Percentiles rank a stretch among this genome's conserved stretches.
These are phyloP conservation scores for Carpinus fangiana DNA, from an alignment of 306 rosid species.

Conservation along the genomic window DNA sequence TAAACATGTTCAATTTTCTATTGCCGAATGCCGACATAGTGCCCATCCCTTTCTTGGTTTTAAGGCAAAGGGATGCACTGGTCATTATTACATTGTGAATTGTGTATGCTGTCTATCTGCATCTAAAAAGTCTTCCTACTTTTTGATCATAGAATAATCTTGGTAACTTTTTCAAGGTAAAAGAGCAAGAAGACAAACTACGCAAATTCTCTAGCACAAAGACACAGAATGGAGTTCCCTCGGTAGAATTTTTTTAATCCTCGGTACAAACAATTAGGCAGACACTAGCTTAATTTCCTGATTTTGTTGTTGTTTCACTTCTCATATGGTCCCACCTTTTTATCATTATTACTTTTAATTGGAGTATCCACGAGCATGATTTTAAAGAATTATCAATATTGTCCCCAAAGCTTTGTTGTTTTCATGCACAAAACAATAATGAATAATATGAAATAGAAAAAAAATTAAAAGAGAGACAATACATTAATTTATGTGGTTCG, in stretches of 20 bases:
- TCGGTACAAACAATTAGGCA: conserved; percentile 27
- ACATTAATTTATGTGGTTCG: too few relatives aligned
- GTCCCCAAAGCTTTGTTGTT: too few relatives aligned
- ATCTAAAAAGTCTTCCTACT: conserved; percentile 35
- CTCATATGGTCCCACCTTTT: neutral
- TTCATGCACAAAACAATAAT: too few relatives aligned
- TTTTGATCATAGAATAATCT: conserved; percentile 30
- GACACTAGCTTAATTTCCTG: conserved; percentile 33
- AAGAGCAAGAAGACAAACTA: conserved; percentile 44
- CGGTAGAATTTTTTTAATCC: conserved; percentile 32
- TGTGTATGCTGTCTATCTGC: conserved; percentile 4
- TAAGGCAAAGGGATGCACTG: conserved; percentile 8
- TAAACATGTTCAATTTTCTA: neutral
- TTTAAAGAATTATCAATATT: too few relatives aligned
- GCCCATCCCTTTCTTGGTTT: neutral
- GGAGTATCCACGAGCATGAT: too few relatives aligned
- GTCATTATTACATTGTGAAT: conserved; percentile 16
- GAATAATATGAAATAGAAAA: too few relatives aligned
- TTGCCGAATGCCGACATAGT: neutral
- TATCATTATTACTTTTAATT: neutral
- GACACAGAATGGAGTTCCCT: conserved; percentile 57
- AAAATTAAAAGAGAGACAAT: too few relatives aligned
- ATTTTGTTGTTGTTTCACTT: conserved; percentile 38
- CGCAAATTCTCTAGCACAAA: conserved; percentile 37
- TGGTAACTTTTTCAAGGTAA: conserved; percentile 34